Percentiles rank a stretch among this genome's conserved stretches.
Conservation (phyloP, 108 stramenopile genomes). For the Nannochloropsis oceanica region DNA sequence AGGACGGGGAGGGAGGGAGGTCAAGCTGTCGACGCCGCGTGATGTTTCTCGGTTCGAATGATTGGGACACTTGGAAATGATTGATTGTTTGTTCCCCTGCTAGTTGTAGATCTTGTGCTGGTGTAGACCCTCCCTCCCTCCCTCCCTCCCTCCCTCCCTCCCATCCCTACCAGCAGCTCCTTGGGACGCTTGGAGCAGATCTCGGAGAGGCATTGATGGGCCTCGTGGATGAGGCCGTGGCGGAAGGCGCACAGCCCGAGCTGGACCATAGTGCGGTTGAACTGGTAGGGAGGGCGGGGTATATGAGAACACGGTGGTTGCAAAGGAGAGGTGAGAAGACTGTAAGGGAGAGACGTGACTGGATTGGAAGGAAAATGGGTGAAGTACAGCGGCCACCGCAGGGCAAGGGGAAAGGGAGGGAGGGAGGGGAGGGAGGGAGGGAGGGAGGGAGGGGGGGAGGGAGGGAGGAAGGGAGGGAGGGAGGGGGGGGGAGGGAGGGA, state of each 20-base stretch:
- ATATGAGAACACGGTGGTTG: constrained; percentile 21
- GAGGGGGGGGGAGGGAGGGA: background rate
- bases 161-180: constrained; percentile 49
- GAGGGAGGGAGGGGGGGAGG: background rate
- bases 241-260: constrained; percentile 95
- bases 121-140: too few species aligned
- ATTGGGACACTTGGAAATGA: background rate
- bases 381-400: background rate
- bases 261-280: constrained; percentile 92
- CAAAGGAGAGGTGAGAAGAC: background rate
- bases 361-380: background rate
- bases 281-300: constrained; percentile 85
- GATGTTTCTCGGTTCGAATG: background rate
- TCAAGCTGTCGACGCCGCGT: background rate
- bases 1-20: background rate
- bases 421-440: background rate
- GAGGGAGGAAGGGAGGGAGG: background rate
- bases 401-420: background rate
- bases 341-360: background rate
- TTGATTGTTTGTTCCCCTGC: background rate
- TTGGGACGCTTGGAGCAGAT: constrained; percentile 73
- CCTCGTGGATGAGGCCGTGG: constrained; percentile 71
- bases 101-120: background rate
- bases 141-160: background rate
- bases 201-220: constrained; percentile 82